phyloP scores from a whole-genome alignment of 345 rosid species.

The Clarkia xantiana region DNA sequence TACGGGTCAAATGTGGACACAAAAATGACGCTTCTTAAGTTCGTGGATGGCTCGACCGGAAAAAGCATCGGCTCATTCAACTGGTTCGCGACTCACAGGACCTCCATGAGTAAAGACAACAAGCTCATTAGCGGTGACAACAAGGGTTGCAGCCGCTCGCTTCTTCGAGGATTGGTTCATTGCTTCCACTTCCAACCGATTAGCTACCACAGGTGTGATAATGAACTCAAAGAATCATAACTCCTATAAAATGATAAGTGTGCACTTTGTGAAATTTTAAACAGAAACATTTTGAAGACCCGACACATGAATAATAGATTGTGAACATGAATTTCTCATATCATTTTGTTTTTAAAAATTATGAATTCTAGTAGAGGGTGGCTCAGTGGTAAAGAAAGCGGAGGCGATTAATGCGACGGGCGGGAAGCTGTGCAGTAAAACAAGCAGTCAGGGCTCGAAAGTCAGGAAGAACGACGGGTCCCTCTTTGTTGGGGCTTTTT shows the following conservation, averaged over 20 bases:
- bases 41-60: slow-evolving; percentile 14
- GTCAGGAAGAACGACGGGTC: slow-evolving; percentile 37
- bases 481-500: slow-evolving; percentile 39
- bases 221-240: too few relatives aligned
- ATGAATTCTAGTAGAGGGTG: slow-evolving; percentile 7
- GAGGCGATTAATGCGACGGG: slow-evolving; percentile 27
- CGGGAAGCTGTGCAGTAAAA: slow-evolving; percentile 27
- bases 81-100: slow-evolving; percentile 53
- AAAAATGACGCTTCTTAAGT: slow-evolving; percentile 40
- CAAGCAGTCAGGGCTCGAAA: slow-evolving; percentile 33
- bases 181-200: not conserved
- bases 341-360: not conserved
- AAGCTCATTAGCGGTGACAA: slow-evolving; percentile 50
- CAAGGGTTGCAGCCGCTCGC: slow-evolving; percentile 49
- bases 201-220: not conserved
- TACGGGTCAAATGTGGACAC: slow-evolving; percentile 31
- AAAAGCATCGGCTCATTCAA: slow-evolving; percentile 35
- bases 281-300: too few relatives aligned
- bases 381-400: slow-evolving; percentile 12
- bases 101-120: slow-evolving; percentile 48
- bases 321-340: too few relatives aligned
- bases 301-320: too few relatives aligned
- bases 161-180: slow-evolving; percentile 48
- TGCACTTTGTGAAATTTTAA: too few relatives aligned
- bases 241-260: too few relatives aligned